phyloP scores from a whole-genome alignment of 1,139 yeast genomes.

The Pichia sp. region DNA sequence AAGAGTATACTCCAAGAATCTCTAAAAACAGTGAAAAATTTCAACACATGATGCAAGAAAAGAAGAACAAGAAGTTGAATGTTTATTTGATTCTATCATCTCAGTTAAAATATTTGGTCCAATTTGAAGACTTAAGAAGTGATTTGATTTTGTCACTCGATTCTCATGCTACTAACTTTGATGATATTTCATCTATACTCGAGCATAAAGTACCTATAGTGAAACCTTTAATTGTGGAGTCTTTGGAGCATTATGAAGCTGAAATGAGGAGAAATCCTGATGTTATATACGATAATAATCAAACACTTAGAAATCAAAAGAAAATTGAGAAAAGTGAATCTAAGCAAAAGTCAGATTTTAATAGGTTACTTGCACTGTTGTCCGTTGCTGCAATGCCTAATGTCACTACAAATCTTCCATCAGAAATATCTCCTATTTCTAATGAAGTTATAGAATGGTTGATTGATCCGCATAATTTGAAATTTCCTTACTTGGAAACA shows the following conservation, averaged over 20 bases:
- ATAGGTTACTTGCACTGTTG: conserved; percentile 13
- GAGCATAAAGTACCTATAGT: conserved; percentile 37
- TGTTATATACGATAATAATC: conserved; percentile 1
- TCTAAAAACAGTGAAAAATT: conserved; percentile 36
- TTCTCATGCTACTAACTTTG: conserved; percentile 25
- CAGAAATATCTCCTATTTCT: conserved; percentile 6
- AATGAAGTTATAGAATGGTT: conserved; percentile 12
- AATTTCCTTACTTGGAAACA: conserved; percentile 8
- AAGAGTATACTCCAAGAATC: conserved; percentile 32
- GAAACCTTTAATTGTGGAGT: conserved; percentile 35
- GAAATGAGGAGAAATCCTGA: conserved; percentile 4
- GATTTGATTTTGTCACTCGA: conserved; percentile 54
- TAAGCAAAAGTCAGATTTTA: conserved; percentile 7
- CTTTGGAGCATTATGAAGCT: conserved; percentile 33
- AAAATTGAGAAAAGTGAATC: background rate
- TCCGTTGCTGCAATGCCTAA: conserved; percentile 9
- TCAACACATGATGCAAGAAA: conserved; percentile 15
- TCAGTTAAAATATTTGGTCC: conserved; percentile 31
- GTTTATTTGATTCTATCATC: conserved; percentile 37
- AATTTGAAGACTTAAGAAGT: conserved; percentile 25
- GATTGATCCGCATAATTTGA: conserved; percentile 4
- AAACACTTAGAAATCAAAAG: conserved; percentile 1
- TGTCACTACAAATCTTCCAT: conserved; percentile 6
- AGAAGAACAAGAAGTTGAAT: conserved; percentile 23
- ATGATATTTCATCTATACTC: conserved; percentile 22